These are phyloP conservation scores for Rhododendron ferrugineum DNA, from an alignment of 148 eudicot genomes.

Conservation along the genomic window DNA sequence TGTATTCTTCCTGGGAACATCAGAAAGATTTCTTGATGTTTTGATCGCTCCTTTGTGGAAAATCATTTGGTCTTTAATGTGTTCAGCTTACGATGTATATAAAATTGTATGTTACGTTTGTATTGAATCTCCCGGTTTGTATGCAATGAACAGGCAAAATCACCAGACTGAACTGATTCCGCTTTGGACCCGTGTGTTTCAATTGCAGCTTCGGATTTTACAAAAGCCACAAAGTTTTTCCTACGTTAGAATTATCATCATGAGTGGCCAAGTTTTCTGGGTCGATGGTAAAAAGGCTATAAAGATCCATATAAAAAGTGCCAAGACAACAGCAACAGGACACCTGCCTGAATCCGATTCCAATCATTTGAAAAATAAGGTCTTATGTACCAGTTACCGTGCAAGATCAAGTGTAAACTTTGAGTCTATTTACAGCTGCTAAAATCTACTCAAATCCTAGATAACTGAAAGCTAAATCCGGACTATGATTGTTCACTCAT, in stretches of 20 bases:
- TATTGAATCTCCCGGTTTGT: background rate
- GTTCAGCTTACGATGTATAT: background rate
- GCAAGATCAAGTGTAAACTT: background rate
- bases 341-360: background rate
- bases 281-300: background rate
- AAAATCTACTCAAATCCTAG: background rate
- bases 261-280: background rate
- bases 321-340: background rate
- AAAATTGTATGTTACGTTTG: background rate
- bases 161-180: too few relatives aligned
- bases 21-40: background rate
- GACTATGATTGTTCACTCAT: background rate
- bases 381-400: background rate
- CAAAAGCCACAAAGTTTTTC: background rate
- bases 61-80: background rate
- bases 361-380: background rate
- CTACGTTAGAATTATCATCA: background rate
- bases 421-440: background rate
- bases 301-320: background rate
- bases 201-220: background rate
- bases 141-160: too few relatives aligned
- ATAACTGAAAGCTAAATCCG: background rate
- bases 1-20: slow-evolving; percentile 8
- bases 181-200: background rate
- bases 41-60: background rate